Evolutionary conservation across 805 yeast species (phyloP).

Genomic region (Zygosaccharomyces pseudorouxii): DNA sequence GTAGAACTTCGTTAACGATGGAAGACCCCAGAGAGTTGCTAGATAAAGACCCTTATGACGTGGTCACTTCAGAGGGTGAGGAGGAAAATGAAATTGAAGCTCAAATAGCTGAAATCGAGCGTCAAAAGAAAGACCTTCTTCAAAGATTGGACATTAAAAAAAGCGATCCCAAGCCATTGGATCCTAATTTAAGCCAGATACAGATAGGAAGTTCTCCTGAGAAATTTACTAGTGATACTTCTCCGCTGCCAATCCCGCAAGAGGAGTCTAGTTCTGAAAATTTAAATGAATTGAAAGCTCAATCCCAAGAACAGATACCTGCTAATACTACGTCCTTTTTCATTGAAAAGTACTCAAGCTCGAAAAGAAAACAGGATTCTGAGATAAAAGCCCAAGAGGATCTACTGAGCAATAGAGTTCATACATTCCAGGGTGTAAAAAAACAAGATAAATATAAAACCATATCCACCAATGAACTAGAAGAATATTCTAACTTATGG

Average conservation of each 20-base stretch:
- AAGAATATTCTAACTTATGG: conserved; percentile 42
- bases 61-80: conserved; percentile 24
- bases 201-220: conserved; percentile 32
- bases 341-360: conserved; percentile 27
- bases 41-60: conserved; percentile 18
- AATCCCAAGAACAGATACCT: conserved; percentile 4
- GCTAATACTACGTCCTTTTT: conserved; percentile 32
- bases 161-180: conserved; percentile 11
- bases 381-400: conserved; percentile 22
- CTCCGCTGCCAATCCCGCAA: background rate
- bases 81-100: conserved; percentile 20
- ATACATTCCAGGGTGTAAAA: conserved; percentile 35
- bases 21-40: conserved; percentile 29
- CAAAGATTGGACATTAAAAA: conserved; percentile 22
- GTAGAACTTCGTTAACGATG: conserved; percentile 11
- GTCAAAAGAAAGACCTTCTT: conserved; percentile 25
- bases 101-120: conserved; percentile 27
- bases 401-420: conserved; percentile 37
- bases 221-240: conserved; percentile 4
- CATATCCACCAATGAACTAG: conserved; percentile 40
- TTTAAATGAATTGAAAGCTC: conserved; percentile 13
- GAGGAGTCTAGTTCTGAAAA: conserved; percentile 5
- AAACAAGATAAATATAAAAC: conserved; percentile 26
- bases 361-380: conserved; percentile 25
- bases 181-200: conserved; percentile 25